phyloP scores from a whole-genome alignment of 2,329 filamentous ascomycete species.

The Thielaviopsis punctulata region DNA sequence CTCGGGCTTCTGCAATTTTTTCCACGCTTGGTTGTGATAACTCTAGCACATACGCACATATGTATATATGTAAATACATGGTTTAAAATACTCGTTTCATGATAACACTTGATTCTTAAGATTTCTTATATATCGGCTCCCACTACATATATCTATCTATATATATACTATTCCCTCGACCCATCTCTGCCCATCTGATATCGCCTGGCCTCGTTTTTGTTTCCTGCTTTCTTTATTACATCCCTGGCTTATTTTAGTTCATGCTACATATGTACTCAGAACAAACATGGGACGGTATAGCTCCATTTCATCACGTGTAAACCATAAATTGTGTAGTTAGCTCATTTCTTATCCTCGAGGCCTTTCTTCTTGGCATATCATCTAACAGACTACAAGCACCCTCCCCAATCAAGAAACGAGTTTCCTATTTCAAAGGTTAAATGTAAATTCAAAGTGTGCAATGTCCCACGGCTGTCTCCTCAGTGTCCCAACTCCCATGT shows the following conservation, averaged over 20 bases:
- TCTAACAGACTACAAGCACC: not conserved
- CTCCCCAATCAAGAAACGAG: not conserved
- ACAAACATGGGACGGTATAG: not conserved
- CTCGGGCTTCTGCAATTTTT: too few relatives aligned
- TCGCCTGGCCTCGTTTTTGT: not conserved
- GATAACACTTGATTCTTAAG: too few relatives aligned
- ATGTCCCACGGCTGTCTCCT: too few relatives aligned
- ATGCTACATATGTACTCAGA: too few relatives aligned
- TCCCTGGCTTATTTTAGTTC: not conserved
- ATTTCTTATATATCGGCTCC: too few relatives aligned
- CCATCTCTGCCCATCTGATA: too few relatives aligned
- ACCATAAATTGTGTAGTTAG: not conserved
- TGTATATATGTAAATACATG: not conserved
- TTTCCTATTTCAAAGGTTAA: not conserved
- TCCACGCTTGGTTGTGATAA: not conserved
- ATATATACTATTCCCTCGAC: not conserved
- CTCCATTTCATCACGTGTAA: not conserved
- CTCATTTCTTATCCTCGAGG: not conserved
- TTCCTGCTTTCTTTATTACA: not conserved
- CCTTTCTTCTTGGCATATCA: not conserved
- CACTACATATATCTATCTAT: too few relatives aligned
- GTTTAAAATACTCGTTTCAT: too few relatives aligned
- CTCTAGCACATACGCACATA: not conserved
- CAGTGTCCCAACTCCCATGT: not conserved
- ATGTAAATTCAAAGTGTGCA: not conserved